These are phyloP conservation scores for Aspergillus nomiae DNA, from an alignment of 2,329 filamentous ascomycete species.

Conservation along the genomic window DNA sequence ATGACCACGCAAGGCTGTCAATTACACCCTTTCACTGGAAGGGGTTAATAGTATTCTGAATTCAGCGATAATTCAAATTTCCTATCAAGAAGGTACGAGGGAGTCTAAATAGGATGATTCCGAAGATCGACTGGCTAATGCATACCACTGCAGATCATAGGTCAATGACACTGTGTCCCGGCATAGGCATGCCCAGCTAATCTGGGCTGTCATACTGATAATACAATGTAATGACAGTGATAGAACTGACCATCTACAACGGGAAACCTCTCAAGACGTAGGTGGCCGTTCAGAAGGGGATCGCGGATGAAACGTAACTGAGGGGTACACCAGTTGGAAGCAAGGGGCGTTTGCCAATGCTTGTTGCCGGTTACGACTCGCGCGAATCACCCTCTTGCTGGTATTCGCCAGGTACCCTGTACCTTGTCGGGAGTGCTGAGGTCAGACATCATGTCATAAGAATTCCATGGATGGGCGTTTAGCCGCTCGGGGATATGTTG, in stretches of 20 bases:
- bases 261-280: background rate
- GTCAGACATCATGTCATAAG: background rate
- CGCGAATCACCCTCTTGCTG: background rate
- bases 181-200: background rate
- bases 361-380: background rate
- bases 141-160: background rate
- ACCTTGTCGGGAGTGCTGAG: background rate
- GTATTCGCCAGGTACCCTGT: background rate
- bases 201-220: background rate
- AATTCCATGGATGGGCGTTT: background rate
- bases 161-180: background rate
- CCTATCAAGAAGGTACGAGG: background rate
- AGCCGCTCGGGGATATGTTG: background rate
- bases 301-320: constrained; percentile 19
- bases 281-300: background rate
- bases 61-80: background rate
- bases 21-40: background rate
- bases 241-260: background rate
- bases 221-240: background rate
- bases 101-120: background rate
- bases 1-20: background rate
- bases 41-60: background rate
- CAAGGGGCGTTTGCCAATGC: constrained; percentile 13
- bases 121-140: background rate
- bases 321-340: constrained; percentile 13